phyloP scores from a whole-genome alignment of 2,329 filamentous ascomycete genomes.

The Coleophoma eucalyptorum region DNA sequence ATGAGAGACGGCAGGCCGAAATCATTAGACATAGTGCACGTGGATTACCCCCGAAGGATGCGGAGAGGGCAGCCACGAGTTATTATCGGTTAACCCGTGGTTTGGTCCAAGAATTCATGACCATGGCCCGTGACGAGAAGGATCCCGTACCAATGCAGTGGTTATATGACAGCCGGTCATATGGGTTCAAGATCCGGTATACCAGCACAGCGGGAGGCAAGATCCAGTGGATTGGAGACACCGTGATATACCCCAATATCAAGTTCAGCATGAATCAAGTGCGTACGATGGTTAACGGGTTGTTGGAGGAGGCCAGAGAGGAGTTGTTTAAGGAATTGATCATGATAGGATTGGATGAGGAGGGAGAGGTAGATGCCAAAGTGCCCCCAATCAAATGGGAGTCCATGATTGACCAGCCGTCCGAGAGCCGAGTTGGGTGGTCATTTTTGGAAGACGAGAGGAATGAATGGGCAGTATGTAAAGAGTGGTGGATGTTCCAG shows the following conservation, averaged over 20 bases:
- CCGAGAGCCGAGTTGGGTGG: neutral
- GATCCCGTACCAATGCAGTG: conserved; percentile 6
- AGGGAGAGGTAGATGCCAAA: no score
- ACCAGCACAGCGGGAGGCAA: conserved; percentile 3
- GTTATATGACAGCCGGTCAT: conserved; percentile 6
- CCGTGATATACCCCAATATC: conserved; percentile 6
- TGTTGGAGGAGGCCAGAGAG: conserved; percentile 1
- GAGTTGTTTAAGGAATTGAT: conserved; percentile 6
- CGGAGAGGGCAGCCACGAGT: no score
- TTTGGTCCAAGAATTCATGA: no score
- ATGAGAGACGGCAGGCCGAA: no score
- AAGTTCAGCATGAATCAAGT: conserved; percentile 3
- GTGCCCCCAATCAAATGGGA: neutral
- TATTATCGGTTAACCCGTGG: no score
- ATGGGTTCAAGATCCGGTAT: conserved; percentile 10
- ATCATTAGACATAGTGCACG: no score
- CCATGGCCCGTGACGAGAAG: neutral
- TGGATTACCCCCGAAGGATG: no score
- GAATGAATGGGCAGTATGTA: no score
- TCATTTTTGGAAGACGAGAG: neutral
- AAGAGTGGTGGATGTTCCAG: no score
- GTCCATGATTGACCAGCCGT: neutral
- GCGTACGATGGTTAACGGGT: conserved; percentile 1
- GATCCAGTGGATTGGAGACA: conserved; percentile 4
- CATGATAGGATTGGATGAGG: no score